Conservation (phyloP, 331 rosid genomes). For the Quercus tomentella region DNA sequence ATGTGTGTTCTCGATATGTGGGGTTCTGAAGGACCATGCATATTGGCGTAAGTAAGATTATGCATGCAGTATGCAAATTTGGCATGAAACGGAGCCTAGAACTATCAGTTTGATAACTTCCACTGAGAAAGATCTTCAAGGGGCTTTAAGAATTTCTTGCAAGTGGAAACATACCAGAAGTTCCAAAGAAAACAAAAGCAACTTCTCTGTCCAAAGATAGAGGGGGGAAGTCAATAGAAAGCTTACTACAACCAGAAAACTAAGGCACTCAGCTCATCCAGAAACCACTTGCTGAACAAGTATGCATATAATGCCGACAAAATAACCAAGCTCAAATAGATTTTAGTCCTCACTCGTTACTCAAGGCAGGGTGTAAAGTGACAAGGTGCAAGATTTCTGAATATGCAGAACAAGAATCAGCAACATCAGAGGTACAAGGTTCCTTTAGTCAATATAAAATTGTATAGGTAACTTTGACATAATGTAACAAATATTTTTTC, state of each 20-base stretch:
- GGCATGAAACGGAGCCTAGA: background rate
- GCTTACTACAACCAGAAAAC: background rate
- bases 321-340: background rate
- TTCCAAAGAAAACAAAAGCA: background rate
- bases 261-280: background rate
- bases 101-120: background rate
- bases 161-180: background rate
- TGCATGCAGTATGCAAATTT: background rate
- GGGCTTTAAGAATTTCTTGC: background rate
- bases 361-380: background rate
- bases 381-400: background rate
- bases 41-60: background rate
- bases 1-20: background rate
- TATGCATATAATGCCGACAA: background rate
- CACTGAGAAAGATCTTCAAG: background rate
- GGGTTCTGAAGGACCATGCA: background rate
- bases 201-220: background rate
- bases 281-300: background rate
- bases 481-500: background rate
- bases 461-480: background rate
- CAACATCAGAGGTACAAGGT: background rate
- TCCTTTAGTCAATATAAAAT: background rate
- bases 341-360: background rate
- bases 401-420: background rate
- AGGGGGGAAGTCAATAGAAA: background rate